Base-by-base conservation (phyloP, 2,329 filamentous ascomycete genomes). In the Stachybotrys elegans region DNA sequence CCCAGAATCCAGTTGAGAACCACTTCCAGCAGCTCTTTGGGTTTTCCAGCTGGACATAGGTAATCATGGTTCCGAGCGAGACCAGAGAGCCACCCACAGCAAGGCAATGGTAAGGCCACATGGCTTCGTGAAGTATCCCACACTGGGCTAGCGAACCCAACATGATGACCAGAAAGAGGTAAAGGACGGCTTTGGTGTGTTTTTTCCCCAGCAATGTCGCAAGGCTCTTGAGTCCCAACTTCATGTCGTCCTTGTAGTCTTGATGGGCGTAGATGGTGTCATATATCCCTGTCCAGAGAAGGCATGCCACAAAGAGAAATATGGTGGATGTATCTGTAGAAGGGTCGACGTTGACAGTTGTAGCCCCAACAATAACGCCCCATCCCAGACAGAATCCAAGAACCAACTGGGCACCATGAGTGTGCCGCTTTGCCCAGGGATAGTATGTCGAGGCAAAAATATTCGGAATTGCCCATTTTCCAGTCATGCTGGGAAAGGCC, bases 211-310 rank as follows among this genome's bases (percentile, higher is more conserved):
- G n/a, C n/a, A n/a, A n/a, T n/a, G n/a, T 22, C 14, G 44, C 44
- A 22, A 43, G 38, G 34, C 40, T 35, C 48, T 59, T 61, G 5
- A 66, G 47, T 2, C 60, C 61, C 3, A 59, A 48, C 34, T 55
- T 57, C 29, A 55, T 45, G 21, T 66, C 61, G 34, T 65, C 61
- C 17, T 51, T 49, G 12, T 61, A 37, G 37, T 66, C 63, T 42
- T 63, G 61, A 41, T 60, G 56, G 7, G 61, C 61, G 42, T 66
- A 65, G 29, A 66, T 61, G 5, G 59, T 62, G 46, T 65, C 62
- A 43, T 60, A 65, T 25, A 60, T 58, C 29, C 58, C 44, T 8
- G 56, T 59, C 61, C 61, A 65, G 7, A 63, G 41, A 2, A 58
- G 5, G 35, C 21, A 39, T 7, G 44, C 21, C 13, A 19, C 25